These are phyloP conservation scores for Solanum pinnatisectum DNA, from an alignment of 257 asterid genomes.

Conservation along the genomic window DNA sequence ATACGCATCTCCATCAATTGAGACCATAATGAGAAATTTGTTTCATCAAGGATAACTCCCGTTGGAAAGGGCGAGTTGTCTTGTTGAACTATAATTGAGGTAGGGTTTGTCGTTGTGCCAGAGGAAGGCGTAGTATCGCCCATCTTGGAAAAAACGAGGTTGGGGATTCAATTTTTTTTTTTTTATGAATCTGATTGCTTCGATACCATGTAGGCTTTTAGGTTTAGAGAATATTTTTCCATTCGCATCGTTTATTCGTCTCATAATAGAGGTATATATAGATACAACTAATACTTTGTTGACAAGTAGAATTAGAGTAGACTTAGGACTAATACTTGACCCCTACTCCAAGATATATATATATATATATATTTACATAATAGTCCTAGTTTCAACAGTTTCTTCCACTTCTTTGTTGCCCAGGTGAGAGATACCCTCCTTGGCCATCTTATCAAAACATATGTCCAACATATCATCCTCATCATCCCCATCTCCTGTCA, in stretches of 20 bases:
- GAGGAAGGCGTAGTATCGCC: neutral
- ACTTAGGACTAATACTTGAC: neutral
- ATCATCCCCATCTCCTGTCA: too few relatives aligned
- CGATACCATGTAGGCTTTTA: neutral
- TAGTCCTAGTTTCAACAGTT: neutral
- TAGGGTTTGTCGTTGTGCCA: neutral
- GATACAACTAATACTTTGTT: too few relatives aligned
- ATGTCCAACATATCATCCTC: too few relatives aligned
- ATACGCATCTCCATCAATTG: slow-evolving; percentile 1
- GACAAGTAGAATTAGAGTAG: too few relatives aligned
- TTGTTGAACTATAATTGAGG: neutral
- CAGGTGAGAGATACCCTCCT: too few relatives aligned
- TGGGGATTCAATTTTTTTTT: neutral
- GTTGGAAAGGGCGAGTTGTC: neutral
- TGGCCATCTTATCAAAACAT: too few relatives aligned
- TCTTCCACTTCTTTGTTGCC: too few relatives aligned
- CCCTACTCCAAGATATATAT: neutral
- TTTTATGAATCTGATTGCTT: neutral
- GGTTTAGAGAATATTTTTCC: too few relatives aligned
- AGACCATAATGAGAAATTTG: neutral
- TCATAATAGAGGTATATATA: neutral
- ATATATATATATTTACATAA: neutral
- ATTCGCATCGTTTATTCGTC: neutral
- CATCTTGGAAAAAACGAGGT: neutral
- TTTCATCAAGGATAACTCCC: neutral